Evolutionary conservation across 345 rosid genomes (phyloP), one percentile per base, ranked within the genome.

Genomic region (Luvunga scandens): DNA sequence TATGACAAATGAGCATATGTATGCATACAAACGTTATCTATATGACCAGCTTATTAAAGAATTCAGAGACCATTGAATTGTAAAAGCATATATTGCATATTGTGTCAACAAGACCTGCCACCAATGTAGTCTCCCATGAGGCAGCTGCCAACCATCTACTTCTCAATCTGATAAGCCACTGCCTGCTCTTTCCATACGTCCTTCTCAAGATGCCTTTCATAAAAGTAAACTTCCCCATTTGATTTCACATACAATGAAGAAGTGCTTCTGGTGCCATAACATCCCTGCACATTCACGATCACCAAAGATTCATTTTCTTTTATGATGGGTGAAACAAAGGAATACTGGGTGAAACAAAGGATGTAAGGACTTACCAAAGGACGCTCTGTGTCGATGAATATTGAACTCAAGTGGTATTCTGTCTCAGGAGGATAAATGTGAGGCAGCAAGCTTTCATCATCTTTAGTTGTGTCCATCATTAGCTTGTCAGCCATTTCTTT

Each of bases 191-290:
- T 86, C 94, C 98, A 90, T 36, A 64, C 66, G 75, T 85, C 87
- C 30, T 84, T 69, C 64, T 87, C 87, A 56, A 92, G 85, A 84
- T 83, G 81, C 86, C 77, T 90, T 84, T 92, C 94, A 45, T 82
- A 83, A 68, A 93, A 89, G 67, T 75, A 73, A 6, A 85, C 85
- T 76, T 85, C 87, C 69, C 96, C 87, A 62, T 57, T 81, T 19
- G 87, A 70, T 79, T 80, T 86, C 79, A 87, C 87, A 56, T 78
- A 82, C 80, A 92, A 56, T 0, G 87, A 89, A 0, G 92, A 86
- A 60, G 78, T 92, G 85, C 94, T 93, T 87, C 96, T 87, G 18
- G 94, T 93, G 74, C 98, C 94, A 78, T 86, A 88, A 38, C 77
- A 84, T 31, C 96, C 94, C 96, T 91, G 83, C 76, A 69, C 25